Evolutionary conservation across 192 early-diverging fungal species (phyloP).

Genomic region (Backusella westeae): DNA sequence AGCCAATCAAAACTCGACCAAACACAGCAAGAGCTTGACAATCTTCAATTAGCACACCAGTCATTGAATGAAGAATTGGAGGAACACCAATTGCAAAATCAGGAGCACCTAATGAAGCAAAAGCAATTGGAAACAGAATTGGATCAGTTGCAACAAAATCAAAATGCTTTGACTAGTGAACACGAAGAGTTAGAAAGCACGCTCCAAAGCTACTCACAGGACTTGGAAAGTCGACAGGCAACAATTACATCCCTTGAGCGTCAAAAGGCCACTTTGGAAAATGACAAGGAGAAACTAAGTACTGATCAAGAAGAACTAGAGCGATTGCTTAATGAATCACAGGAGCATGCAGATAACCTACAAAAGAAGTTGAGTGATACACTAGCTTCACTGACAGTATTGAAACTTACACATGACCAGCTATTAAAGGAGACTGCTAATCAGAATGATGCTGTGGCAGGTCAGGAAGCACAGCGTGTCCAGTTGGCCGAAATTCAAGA

Average conservation of each 20-base stretch:
- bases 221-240: not conserved
- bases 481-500: not conserved
- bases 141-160: not conserved
- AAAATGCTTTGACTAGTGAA: not conserved
- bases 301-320: not conserved
- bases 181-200: not conserved
- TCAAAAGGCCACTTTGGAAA: not conserved
- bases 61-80: not conserved
- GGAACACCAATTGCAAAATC: not conserved
- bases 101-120: not conserved
- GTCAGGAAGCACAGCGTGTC: slow-evolving; percentile 1
- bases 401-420: slow-evolving; percentile 2
- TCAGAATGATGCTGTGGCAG: not conserved
- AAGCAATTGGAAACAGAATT: not conserved
- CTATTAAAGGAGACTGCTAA: not conserved
- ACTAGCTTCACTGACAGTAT: not conserved
- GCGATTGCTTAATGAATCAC: not conserved
- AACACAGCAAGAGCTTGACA: not conserved
- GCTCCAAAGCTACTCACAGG: not conserved
- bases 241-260: not conserved
- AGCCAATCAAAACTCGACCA: not conserved
- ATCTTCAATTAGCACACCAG: not conserved
- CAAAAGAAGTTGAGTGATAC: not conserved
- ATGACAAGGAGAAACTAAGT: not conserved
- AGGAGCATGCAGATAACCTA: not conserved